Evolutionary conservation across 345 rosid species (phyloP).

Genomic region (Populus davidiana): DNA sequence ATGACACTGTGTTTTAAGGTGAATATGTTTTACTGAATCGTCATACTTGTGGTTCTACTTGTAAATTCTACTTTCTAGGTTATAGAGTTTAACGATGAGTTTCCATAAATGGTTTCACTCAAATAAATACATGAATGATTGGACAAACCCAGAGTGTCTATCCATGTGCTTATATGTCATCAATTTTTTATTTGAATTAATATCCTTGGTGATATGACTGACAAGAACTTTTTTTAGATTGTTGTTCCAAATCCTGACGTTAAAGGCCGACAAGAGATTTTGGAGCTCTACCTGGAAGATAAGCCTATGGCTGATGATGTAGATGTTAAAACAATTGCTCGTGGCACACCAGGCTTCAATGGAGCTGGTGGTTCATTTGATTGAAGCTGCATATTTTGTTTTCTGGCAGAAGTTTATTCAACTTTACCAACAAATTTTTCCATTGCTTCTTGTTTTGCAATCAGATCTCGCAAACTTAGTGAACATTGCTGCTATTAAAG

Average conservation of each 20-base stretch:
- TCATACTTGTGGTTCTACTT: neutral
- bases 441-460: slow-evolving; percentile 9
- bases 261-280: slow-evolving; percentile 91
- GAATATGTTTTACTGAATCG: slow-evolving; percentile 2
- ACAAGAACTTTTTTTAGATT: slow-evolving; percentile 52
- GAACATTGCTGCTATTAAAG: slow-evolving; percentile 97
- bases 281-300: slow-evolving; percentile 90
- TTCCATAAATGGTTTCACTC: neutral
- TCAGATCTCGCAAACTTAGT: slow-evolving; percentile 96
- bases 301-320: slow-evolving; percentile 85
- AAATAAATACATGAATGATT: neutral
- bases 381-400: neutral
- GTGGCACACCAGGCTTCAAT: slow-evolving; percentile 99
- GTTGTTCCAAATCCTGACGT: slow-evolving; percentile 94
- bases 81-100: neutral
- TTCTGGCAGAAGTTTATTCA: neutral
- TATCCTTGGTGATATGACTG: slow-evolving; percentile 23
- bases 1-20: neutral
- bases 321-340: slow-evolving; percentile 88
- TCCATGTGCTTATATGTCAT: neutral
- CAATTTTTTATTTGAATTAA: neutral
- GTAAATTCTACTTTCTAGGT: neutral
- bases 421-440: slow-evolving; percentile 3
- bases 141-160: neutral
- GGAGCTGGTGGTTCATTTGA: slow-evolving; percentile 71